These are phyloP conservation scores for Skeletonema grethae DNA, from an alignment of 108 stramenopile species.

Conservation along the genomic window DNA sequence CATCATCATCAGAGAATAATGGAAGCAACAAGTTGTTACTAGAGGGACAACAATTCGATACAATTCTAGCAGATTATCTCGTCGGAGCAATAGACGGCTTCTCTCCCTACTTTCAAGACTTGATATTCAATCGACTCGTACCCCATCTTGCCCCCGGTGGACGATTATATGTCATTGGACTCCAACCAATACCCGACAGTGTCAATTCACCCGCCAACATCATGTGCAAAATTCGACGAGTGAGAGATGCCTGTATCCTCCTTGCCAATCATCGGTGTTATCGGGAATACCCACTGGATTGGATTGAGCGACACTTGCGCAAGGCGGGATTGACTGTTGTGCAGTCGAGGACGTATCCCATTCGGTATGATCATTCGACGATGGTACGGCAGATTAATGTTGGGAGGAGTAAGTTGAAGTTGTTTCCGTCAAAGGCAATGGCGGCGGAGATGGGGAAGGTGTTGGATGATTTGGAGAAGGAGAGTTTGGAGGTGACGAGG, in stretches of 20 bases:
- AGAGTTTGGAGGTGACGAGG: constrained; percentile 59
- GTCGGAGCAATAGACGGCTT: constrained; percentile 98
- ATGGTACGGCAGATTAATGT: constrained; percentile 93
- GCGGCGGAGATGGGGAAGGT: constrained; percentile 65
- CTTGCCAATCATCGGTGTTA: constrained; percentile 93
- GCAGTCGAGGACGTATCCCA: constrained; percentile 75
- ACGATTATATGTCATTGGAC: constrained; percentile 87
- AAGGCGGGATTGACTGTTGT: constrained; percentile 55
- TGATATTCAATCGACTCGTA: constrained; percentile 80
- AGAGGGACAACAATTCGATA: constrained; percentile 57
- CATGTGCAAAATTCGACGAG: constrained; percentile 84
- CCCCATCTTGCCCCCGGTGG: constrained; percentile 87
- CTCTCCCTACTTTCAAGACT: constrained; percentile 92
- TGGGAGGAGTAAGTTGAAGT: constrained; percentile 78
- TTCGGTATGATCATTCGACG: constrained; percentile 81
- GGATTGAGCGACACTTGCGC: constrained; percentile 86
- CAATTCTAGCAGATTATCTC: constrained; percentile 93
- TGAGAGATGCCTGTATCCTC: constrained; percentile 93
- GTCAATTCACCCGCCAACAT: constrained; percentile 68
- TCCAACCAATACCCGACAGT: constrained; percentile 91
- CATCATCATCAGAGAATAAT: background rate
- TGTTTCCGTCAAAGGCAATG: constrained; percentile 64
- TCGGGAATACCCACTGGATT: constrained; percentile 94
- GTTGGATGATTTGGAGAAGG: constrained; percentile 68
- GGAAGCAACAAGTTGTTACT: constrained; percentile 17